Conservation (phyloP, 2,329 filamentous ascomycete genomes). For the Stagonosporopsis chrysanthemi region DNA sequence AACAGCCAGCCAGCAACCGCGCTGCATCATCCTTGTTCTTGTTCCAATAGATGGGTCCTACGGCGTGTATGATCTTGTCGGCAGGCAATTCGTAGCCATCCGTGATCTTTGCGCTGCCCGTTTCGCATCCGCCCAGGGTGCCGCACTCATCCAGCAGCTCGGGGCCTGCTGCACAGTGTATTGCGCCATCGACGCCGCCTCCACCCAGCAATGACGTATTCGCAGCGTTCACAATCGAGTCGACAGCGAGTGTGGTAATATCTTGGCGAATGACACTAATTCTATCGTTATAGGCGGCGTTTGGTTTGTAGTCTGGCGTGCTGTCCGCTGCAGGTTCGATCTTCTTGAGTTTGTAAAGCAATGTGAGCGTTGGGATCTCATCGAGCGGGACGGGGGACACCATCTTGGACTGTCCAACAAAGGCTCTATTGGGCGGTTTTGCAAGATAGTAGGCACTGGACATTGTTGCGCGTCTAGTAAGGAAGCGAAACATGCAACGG, state of each 20-base stretch:
- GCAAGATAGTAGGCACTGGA: constrained; percentile 37
- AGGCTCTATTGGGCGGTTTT: constrained; percentile 19
- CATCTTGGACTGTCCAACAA: constrained; percentile 28
- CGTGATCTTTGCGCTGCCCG: constrained; percentile 85
- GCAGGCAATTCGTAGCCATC: constrained; percentile 77
- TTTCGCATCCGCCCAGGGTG: constrained; percentile 74
- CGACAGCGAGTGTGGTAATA: constrained; percentile 79
- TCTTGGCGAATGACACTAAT: constrained; percentile 76
- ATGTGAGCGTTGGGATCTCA: constrained; percentile 68
- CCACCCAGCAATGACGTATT: constrained; percentile 81
- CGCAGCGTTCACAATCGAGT: constrained; percentile 92
- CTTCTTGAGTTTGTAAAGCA: constrained; percentile 69
- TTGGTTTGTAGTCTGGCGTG: constrained; percentile 26
- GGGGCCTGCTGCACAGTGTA: constrained; percentile 81
- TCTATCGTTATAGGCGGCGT: constrained; percentile 64
- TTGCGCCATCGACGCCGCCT: constrained; percentile 80
- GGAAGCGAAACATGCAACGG: constrained; percentile 4
- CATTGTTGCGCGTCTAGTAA: constrained; percentile 22
- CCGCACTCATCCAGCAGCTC: constrained; percentile 73
- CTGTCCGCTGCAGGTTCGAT: constrained; percentile 49
- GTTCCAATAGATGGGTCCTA: constrained; percentile 77
- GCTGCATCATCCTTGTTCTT: constrained; percentile 50
- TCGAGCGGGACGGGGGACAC: constrained; percentile 44
- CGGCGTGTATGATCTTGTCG: constrained; percentile 84
- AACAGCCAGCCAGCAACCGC: constrained; percentile 67